A percentile compares a stretch with the other conserved stretches of the same genome.
Conservation (phyloP, 345 rosid species). For the Reutealis trisperma region DNA sequence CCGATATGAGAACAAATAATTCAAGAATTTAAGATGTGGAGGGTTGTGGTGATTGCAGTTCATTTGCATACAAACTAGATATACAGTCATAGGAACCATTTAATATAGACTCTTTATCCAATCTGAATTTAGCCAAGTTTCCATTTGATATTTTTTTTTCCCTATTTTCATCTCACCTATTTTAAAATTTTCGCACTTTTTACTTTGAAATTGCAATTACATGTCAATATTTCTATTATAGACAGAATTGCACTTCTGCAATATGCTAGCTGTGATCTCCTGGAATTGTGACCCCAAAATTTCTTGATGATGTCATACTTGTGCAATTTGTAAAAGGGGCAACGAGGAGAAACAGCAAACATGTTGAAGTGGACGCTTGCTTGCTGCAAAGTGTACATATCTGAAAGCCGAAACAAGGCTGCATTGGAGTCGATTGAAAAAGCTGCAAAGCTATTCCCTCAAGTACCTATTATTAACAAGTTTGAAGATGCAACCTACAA, state of each 20-base stretch:
- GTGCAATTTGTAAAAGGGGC: conserved; percentile 32
- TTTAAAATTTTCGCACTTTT: background rate
- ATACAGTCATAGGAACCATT: background rate
- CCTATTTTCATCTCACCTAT: background rate
- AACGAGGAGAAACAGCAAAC: conserved; percentile 23
- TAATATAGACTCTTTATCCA: background rate
- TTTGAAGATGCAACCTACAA: conserved; percentile 76
- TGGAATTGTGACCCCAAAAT: conserved; percentile 32
- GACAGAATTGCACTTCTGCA: background rate
- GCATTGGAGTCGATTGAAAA: conserved; percentile 68
- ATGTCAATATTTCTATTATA: background rate
- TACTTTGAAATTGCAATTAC: background rate
- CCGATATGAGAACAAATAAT: background rate
- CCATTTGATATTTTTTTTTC: background rate
- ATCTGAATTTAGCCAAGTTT: background rate
- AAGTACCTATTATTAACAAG: conserved; percentile 69
- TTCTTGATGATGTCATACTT: conserved; percentile 30
- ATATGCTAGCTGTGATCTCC: conserved; percentile 20
- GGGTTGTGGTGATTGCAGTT: background rate
- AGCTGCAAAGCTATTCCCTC: conserved; percentile 66
- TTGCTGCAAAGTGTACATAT: conserved; percentile 85
- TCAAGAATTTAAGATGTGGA: background rate
- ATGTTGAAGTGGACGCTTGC: conserved; percentile 73
- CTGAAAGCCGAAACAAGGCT: conserved; percentile 67
- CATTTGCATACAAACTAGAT: background rate